Percentiles rank a stretch among this genome's conserved stretches.
Conservation (phyloP, 148 eudicot species). For the Cornus kousa region DNA sequence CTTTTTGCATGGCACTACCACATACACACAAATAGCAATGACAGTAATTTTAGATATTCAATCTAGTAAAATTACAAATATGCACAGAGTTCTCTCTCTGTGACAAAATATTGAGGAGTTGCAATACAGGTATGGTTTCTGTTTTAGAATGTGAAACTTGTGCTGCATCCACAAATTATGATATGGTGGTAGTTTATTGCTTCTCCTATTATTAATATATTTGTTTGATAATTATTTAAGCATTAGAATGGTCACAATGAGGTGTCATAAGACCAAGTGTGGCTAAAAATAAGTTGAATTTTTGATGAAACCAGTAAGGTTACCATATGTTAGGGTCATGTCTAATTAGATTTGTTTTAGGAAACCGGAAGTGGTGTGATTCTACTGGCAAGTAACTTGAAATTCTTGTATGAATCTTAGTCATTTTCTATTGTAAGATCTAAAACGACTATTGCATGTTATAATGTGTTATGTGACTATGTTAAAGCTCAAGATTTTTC, state of each 20-base stretch:
- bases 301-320: not conserved
- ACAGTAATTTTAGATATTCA: no score
- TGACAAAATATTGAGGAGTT: no score
- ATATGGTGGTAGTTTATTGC: no score
- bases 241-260: not conserved
- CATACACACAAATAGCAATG: no score
- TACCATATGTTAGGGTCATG: not conserved
- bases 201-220: not conserved
- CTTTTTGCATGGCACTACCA: no score
- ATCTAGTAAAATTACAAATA: no score
- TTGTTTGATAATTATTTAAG: not conserved
- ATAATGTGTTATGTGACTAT: not conserved
- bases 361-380: not conserved
- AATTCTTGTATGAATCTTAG: no score
- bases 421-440: not conserved
- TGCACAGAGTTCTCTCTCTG: no score
- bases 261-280: not conserved
- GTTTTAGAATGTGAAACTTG: no score
- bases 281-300: not conserved
- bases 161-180: no score
- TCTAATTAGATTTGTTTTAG: not conserved
- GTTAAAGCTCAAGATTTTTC: not conserved
- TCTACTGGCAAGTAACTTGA: no score
- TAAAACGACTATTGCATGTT: not conserved
- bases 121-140: no score